Conservation (phyloP, 306 rosid species). For the Cicer cuneatum region DNA sequence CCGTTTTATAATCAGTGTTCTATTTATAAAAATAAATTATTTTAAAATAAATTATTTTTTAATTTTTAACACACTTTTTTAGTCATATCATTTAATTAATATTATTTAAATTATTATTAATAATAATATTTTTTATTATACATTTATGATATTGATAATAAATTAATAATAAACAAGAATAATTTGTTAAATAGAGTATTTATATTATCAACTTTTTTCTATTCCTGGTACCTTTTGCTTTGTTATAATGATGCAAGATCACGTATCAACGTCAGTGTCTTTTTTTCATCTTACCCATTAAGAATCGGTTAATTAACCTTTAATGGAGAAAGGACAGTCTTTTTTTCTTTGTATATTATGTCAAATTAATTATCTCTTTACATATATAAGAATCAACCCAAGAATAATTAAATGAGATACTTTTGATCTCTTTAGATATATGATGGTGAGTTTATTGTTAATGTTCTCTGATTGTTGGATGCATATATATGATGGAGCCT, state of each 20-base stretch:
- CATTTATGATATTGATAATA: too few species aligned
- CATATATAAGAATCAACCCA: constrained; percentile 28
- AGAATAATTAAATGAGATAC: background rate
- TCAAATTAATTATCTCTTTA: constrained; percentile 9
- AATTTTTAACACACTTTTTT: too few species aligned
- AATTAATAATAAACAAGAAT: too few species aligned
- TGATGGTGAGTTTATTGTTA: too few species aligned
- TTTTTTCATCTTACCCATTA: constrained; percentile 37
- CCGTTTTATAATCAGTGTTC: too few species aligned
- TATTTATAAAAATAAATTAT: too few species aligned
- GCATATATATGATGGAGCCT: too few species aligned
- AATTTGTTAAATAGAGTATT: background rate
- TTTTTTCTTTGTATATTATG: constrained; percentile 41
- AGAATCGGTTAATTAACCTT: constrained; percentile 46
- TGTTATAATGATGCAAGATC: constrained; percentile 55
- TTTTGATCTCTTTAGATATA: background rate
- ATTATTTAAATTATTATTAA: too few species aligned
- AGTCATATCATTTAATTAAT: too few species aligned
- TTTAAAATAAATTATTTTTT: too few species aligned
- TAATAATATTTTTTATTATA: too few species aligned
- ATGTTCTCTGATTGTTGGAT: too few species aligned
- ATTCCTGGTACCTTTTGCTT: constrained; percentile 52
- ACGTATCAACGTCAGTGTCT: constrained; percentile 49
- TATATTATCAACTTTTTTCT: constrained; percentile 40
- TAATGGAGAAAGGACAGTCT: constrained; percentile 35